These are phyloP conservation scores for Cyberlindnera amylophila DNA, from an alignment of 805 yeast genomes.

Conservation along the genomic window DNA sequence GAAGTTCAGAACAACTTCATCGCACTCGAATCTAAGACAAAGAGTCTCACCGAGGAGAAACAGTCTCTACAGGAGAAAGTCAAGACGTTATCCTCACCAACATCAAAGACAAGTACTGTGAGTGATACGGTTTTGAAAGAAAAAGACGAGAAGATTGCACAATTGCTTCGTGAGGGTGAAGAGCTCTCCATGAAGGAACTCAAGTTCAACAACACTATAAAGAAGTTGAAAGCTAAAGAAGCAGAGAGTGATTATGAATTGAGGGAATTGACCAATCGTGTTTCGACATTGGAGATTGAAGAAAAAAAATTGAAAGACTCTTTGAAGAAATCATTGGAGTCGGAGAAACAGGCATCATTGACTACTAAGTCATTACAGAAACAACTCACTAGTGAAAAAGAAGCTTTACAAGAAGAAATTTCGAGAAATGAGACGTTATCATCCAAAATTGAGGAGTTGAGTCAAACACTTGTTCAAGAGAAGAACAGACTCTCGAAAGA, in stretches of 20 bases:
- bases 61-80: constrained; percentile 22
- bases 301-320: constrained; percentile 26
- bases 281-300: constrained; percentile 23
- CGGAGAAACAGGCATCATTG: constrained; percentile 25
- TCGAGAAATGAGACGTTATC: constrained; percentile 22
- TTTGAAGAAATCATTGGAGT: constrained; percentile 23
- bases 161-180: constrained; percentile 73
- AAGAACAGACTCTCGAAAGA: constrained; percentile 25
- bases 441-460: constrained; percentile 24
- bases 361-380: constrained; percentile 22
- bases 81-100: constrained; percentile 7
- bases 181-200: constrained; percentile 68
- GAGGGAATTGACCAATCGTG: constrained; percentile 8
- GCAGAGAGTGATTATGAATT: constrained; percentile 35
- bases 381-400: constrained; percentile 22
- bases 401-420: constrained; percentile 21
- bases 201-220: constrained; percentile 60
- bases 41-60: constrained; percentile 21
- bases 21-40: constrained; percentile 16
- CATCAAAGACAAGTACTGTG: background rate
- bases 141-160: constrained; percentile 57
- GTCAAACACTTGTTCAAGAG: constrained; percentile 23
- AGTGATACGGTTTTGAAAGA: constrained; percentile 32
- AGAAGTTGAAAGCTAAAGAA: constrained; percentile 51
- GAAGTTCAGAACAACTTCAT: constrained; percentile 17